Percentiles rank a stretch among this genome's conserved stretches.
Evolutionary conservation across 139 green algal species (phyloP).

Genomic region (Bryopsis sp.): DNA sequence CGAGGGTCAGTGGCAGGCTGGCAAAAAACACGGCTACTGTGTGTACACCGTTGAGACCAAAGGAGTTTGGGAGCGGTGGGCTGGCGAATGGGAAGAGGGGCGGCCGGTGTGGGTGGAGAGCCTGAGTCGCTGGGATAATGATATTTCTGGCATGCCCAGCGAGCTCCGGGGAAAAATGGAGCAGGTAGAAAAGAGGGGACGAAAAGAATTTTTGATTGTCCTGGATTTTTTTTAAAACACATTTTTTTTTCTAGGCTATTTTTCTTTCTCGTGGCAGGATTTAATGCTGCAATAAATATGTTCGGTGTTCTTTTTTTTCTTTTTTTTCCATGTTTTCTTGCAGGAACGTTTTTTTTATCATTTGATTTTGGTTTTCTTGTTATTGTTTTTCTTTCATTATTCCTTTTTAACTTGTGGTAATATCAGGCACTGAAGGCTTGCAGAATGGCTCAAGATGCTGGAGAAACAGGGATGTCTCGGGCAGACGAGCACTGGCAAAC

Average conservation of each 20-base stretch:
- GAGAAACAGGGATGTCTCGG: conserved; percentile 3
- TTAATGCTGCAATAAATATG: background rate
- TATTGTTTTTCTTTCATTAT: too few species aligned
- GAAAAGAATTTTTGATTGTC: background rate
- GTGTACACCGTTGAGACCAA: conserved; percentile 19
- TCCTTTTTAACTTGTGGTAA: too few species aligned
- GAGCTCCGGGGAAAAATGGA: conserved; percentile 5
- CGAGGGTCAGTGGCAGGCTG: conserved; percentile 24
- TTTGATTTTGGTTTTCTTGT: too few species aligned
- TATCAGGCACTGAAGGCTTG: conserved; percentile 25
- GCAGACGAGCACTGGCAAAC: conserved; percentile 34
- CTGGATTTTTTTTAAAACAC: too few species aligned
- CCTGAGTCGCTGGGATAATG: conserved; percentile 10
- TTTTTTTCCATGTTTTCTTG: too few species aligned
- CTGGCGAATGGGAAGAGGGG: conserved; percentile 37
- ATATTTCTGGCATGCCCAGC: background rate
- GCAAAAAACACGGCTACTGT: conserved; percentile 30
- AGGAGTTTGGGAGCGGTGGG: conserved; percentile 26
- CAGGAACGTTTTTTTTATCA: too few species aligned
- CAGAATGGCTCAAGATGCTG: background rate
- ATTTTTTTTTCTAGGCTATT: background rate
- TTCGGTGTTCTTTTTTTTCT: too few species aligned
- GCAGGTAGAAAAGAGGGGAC: conserved; percentile 1
- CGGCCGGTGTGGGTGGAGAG: conserved; percentile 44
- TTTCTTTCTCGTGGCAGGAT: background rate